Percentiles rank a stretch among this genome's conserved stretches.
Conservation (phyloP, 495 filamentous ascomycete genomes). For the Margaritispora aquatica region DNA sequence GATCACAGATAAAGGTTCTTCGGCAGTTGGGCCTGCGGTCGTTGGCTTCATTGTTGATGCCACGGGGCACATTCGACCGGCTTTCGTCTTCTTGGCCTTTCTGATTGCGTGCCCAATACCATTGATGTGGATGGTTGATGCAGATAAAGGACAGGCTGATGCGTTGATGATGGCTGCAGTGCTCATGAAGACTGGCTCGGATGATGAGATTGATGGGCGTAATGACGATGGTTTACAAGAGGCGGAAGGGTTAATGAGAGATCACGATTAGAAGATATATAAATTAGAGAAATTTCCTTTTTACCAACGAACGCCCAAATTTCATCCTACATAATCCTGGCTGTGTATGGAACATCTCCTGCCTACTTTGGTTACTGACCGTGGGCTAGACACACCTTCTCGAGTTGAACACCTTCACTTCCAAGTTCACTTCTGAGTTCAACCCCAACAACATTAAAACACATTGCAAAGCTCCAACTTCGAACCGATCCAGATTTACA, state of each 20-base stretch:
- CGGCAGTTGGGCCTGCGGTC: slow-evolving; percentile 87
- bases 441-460: too few relatives aligned
- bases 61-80: slow-evolving; percentile 82
- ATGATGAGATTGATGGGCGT: slow-evolving; percentile 1
- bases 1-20: slow-evolving; percentile 95
- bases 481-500: too few relatives aligned
- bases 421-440: too few relatives aligned
- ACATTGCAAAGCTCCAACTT: too few relatives aligned
- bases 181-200: slow-evolving; percentile 47
- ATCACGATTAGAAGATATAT: slow-evolving; percentile 16
- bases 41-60: slow-evolving; percentile 88
- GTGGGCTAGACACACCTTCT: too few relatives aligned
- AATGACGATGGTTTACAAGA: slow-evolving; percentile 5
- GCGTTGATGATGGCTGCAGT: slow-evolving; percentile 62
- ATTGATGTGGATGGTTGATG: slow-evolving; percentile 77
- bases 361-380: too few relatives aligned
- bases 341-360: too few relatives aligned
- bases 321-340: too few relatives aligned
- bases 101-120: slow-evolving; percentile 77
- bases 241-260: slow-evolving; percentile 19
- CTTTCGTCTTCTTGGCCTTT: slow-evolving; percentile 84
- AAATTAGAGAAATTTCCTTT: too few relatives aligned
- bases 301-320: too few relatives aligned
- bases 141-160: slow-evolving; percentile 77
- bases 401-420: too few relatives aligned